Base-by-base conservation (phyloP, 164 flowering plant genomes). In the Cinnamomum chago region DNA sequence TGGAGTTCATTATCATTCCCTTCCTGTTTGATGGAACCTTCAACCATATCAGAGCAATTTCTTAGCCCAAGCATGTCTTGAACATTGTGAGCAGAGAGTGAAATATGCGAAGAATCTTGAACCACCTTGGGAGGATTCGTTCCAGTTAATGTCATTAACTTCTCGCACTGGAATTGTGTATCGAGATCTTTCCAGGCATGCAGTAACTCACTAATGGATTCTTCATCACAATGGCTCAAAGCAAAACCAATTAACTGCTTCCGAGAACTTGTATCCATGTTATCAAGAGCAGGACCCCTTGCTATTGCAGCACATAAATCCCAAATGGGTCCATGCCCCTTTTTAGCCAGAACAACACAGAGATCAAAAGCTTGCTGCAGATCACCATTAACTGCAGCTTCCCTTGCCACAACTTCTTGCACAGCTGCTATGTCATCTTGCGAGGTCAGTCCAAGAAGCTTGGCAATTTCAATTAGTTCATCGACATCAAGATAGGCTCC, bases 251-350 rank as follows among this genome's bases (percentile, higher is more conserved):
- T 78, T 23, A 96, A 86, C 71, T 85, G 87, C 82, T 94, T 96
- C 28, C 97, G 87, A 76, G 97, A 88, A 73, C 68, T 81, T 69
- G 80, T 78, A 80, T 91, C 94, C 90, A 96, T 85, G 80, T 90
- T 88, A 65, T 93, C 97, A 81, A 94, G 93, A 67, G 86, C 83
- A 20, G 94, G 98, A 69, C 97, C 97, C 83, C 97, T 91, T 50
- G 97, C 97, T 75, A 96, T 88, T 66, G 99, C 97, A 85, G 97
- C 95, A 87, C 96, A 92, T 67, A 96, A 82, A 77, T 96, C 99
- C 99, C 99, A 96, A 73, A 91, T 77, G 28, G 79, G 78, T 72
- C 98, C 98, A 81, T 94, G 94, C 3, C 97, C 96, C 79, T 91
- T 94, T 77, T 84, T 89, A 23, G 92, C 88, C 81, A 96, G 83